These are phyloP conservation scores for Magnusiomyces clavatus DNA, from an alignment of 1,139 yeast genomes.

Conservation along the genomic window DNA sequence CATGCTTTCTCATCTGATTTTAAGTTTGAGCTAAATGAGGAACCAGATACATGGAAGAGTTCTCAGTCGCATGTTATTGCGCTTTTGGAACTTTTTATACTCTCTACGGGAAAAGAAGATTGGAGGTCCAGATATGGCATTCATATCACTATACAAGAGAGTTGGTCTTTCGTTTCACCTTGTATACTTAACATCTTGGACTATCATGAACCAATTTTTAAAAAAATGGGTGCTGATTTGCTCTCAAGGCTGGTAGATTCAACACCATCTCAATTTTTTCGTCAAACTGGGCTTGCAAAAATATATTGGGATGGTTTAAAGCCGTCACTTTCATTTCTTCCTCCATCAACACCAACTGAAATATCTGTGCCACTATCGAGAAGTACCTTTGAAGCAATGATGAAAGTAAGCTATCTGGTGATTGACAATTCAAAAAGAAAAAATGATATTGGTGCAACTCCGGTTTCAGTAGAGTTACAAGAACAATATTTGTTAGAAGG, in stretches of 20 bases:
- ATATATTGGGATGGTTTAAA: slow-evolving; percentile 39
- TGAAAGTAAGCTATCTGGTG: slow-evolving; percentile 20
- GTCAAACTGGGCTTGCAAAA: slow-evolving; percentile 37
- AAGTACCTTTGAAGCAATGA: slow-evolving; percentile 20
- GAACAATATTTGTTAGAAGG: slow-evolving; percentile 11
- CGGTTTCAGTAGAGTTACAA: neutral
- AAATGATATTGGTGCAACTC: neutral
- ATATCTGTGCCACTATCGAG: slow-evolving; percentile 19
- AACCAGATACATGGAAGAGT: slow-evolving; percentile 31
- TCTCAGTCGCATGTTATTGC: slow-evolving; percentile 23
- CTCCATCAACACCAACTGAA: slow-evolving; percentile 37
- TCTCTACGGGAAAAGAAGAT: too few species aligned
- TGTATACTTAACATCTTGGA: slow-evolving; percentile 45
- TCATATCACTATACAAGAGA: slow-evolving; percentile 19
- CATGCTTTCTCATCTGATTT: slow-evolving; percentile 2
- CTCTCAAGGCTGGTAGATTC: slow-evolving; percentile 25
- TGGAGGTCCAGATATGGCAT: neutral
- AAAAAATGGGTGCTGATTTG: slow-evolving; percentile 39
- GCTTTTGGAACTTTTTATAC: slow-evolving; percentile 31
- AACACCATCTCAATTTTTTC: slow-evolving; percentile 25
- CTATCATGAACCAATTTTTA: slow-evolving; percentile 41
- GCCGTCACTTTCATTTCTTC: slow-evolving; percentile 40
- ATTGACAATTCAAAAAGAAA: neutral
- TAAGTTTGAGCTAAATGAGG: neutral
- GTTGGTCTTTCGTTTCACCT: slow-evolving; percentile 45